phyloP scores from a whole-genome alignment of 768 basidiomycete species.

The Mycena belliarum region DNA sequence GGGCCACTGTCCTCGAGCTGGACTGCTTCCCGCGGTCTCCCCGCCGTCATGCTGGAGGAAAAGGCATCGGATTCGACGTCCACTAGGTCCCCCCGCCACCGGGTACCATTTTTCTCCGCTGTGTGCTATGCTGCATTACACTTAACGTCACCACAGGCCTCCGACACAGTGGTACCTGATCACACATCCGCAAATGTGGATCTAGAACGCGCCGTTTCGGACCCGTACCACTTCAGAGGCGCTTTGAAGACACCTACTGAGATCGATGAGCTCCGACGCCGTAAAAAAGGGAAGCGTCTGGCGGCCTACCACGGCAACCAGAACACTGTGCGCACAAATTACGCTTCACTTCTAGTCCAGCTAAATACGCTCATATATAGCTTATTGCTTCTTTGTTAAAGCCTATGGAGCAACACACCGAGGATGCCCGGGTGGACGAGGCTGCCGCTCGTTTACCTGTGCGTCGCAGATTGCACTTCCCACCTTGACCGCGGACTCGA shows the following conservation, averaged over 20 bases:
- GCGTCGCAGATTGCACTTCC: slow-evolving; percentile 26
- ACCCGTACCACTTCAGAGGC: slow-evolving; percentile 69
- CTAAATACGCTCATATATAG: slow-evolving; percentile 36
- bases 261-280: slow-evolving; percentile 60
- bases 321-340: slow-evolving; percentile 56
- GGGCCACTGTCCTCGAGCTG: slow-evolving; percentile 24
- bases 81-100: slow-evolving; percentile 24
- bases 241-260: slow-evolving; percentile 64
- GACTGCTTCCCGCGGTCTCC: slow-evolving; percentile 28
- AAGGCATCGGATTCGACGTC: slow-evolving; percentile 32
- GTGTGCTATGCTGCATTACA: neutral
- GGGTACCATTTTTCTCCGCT: slow-evolving; percentile 27
- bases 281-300: slow-evolving; percentile 60
- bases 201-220: slow-evolving; percentile 37
- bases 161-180: slow-evolving; percentile 56
- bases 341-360: neutral
- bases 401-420: slow-evolving; percentile 86
- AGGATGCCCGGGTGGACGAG: slow-evolving; percentile 74
- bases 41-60: slow-evolving; percentile 35
- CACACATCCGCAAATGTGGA: slow-evolving; percentile 36
- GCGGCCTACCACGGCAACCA: slow-evolving; percentile 70
- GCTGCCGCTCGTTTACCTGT: slow-evolving; percentile 68
- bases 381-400: slow-evolving; percentile 88
- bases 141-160: slow-evolving; percentile 32
- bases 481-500: neutral